These are phyloP conservation scores for Sporothrix pseudoabietina DNA, from an alignment of 2,329 filamentous ascomycete genomes.

Conservation along the genomic window DNA sequence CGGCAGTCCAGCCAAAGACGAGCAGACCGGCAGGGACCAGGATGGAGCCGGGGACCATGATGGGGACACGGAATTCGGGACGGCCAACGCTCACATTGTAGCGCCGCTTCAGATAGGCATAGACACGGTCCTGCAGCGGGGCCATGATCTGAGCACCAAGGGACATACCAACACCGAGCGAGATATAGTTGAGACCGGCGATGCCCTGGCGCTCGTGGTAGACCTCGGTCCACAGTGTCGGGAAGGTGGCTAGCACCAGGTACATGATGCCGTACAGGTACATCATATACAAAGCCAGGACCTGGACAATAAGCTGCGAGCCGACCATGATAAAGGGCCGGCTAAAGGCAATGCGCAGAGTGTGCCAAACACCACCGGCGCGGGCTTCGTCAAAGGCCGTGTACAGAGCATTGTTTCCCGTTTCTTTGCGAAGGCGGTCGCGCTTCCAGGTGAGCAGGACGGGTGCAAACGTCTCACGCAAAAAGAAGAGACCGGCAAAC, in stretches of 20 bases:
- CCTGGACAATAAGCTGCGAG: constrained; percentile 56
- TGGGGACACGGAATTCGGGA: constrained; percentile 49
- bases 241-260: constrained; percentile 54
- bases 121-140: constrained; percentile 51
- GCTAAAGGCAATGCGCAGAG: constrained; percentile 46
- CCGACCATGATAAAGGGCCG: constrained; percentile 56
- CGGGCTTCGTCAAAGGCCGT: constrained; percentile 56
- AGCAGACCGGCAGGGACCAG: constrained; percentile 50
- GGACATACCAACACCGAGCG: constrained; percentile 40
- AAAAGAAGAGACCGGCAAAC: constrained; percentile 57
- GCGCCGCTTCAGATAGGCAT: constrained; percentile 48
- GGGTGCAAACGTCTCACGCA: constrained; percentile 47
- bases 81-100: constrained; percentile 41
- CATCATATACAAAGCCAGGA: constrained; percentile 52
- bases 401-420: constrained; percentile 52
- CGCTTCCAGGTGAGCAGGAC: constrained; percentile 45
- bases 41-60: constrained; percentile 47
- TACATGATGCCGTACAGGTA: constrained; percentile 54
- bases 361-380: constrained; percentile 30
- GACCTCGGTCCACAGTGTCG: constrained; percentile 46
- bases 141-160: constrained; percentile 55
- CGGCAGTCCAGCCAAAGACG: constrained; percentile 51
- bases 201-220: constrained; percentile 43
- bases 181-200: constrained; percentile 46
- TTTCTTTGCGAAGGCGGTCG: constrained; percentile 56